Evolutionary conservation across 495 filamentous ascomycete genomes (phyloP).

Genomic region (Penicillium coffeae): DNA sequence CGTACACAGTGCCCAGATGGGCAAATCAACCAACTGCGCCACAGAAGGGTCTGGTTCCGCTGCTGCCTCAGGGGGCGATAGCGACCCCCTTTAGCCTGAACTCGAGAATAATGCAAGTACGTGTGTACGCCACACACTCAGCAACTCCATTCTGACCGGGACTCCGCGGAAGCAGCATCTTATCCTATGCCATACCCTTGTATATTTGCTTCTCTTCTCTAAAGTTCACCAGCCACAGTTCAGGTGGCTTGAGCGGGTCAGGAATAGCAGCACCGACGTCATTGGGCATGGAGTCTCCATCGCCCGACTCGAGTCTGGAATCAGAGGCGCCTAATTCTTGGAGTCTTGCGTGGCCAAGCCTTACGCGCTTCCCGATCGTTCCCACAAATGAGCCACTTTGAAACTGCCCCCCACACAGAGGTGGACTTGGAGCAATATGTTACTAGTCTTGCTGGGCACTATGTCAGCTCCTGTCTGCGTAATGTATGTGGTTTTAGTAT

Average conservation of each 20-base stretch:
- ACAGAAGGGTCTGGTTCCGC: constrained; percentile 14
- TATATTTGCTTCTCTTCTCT: constrained; percentile 1
- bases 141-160: no score
- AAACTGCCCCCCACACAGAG: background rate
- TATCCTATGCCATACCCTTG: no score
- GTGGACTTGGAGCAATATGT: background rate
- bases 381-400: background rate
- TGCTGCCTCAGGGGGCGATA: constrained; percentile 22
- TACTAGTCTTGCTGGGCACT: no score
- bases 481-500: background rate
- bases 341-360: background rate
- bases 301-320: background rate
- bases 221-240: background rate
- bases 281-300: constrained; percentile 28
- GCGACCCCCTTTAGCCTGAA: constrained; percentile 1
- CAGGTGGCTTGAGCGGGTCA: constrained; percentile 23
- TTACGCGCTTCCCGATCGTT: background rate
- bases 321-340: constrained; percentile 2
- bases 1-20: constrained; percentile 16
- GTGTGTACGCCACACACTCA: no score
- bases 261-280: constrained; percentile 30
- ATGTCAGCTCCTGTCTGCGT: no score
- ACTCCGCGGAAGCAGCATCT: no score
- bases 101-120: no score
- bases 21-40: constrained; percentile 29